Conservation (phyloP, 176 grass and related monocot species). For the Aegilops longissima region DNA sequence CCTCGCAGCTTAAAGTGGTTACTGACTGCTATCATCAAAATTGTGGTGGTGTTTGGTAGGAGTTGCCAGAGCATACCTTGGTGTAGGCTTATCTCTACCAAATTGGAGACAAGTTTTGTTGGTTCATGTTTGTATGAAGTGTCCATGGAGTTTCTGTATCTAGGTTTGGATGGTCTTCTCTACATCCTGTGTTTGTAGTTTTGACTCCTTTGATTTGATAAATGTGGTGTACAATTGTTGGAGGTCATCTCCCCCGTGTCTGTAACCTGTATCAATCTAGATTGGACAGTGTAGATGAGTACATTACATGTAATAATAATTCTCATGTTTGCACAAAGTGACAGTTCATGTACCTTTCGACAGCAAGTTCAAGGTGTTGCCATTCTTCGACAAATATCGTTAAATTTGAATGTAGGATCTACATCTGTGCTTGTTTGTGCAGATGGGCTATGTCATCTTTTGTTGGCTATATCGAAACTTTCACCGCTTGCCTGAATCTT, state of each 20-base stretch:
- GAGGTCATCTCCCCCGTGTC: neutral
- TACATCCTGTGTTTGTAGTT: constrained; percentile 1
- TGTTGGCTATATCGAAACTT: neutral
- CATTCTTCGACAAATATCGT: neutral
- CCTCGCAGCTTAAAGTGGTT: constrained; percentile 45
- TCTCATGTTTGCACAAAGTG: neutral
- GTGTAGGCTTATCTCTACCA: constrained; percentile 10
- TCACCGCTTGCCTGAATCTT: neutral
- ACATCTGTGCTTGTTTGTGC: too few species aligned
- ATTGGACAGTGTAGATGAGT: neutral
- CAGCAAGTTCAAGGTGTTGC: neutral
- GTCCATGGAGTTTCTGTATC: constrained; percentile 7
- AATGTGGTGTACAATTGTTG: constrained; percentile 30
- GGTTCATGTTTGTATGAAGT: constrained; percentile 28
- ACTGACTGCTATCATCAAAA: neutral
- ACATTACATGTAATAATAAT: neutral
- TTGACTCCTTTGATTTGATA: constrained; percentile 11
- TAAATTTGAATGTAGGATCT: too few species aligned
- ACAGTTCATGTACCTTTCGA: neutral
- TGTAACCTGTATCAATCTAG: constrained; percentile 12
- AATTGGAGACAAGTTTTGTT: constrained; percentile 9
- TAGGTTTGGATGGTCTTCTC: constrained; percentile 15
- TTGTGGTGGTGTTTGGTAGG: neutral
- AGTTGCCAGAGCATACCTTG: neutral
- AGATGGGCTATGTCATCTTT: neutral